These are phyloP conservation scores for Colletotrichum chlorophyti DNA, from an alignment of 2,329 filamentous ascomycete species.

Conservation along the genomic window DNA sequence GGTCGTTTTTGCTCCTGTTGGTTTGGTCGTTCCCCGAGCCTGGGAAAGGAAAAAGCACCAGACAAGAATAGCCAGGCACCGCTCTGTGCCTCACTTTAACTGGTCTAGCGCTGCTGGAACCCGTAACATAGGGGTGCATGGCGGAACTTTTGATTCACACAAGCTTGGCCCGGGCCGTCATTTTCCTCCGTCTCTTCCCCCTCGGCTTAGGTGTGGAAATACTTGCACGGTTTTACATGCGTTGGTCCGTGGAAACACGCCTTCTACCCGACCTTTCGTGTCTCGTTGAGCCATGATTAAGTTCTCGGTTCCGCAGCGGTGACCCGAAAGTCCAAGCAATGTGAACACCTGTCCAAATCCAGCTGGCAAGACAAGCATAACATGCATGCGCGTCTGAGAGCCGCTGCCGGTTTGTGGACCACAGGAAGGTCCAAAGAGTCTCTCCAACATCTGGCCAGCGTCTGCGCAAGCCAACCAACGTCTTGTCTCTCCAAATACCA, in stretches of 20 bases:
- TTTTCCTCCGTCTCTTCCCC: background rate
- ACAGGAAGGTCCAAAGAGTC: no score
- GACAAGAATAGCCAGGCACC: constrained; percentile 19
- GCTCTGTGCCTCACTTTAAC: constrained; percentile 20
- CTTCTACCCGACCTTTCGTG: constrained; percentile 8
- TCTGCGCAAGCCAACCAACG: background rate
- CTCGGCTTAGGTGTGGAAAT: background rate
- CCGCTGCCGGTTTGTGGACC: no score
- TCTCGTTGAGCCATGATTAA: constrained; percentile 14
- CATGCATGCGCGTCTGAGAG: no score
- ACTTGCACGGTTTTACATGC: background rate
- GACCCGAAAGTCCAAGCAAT: background rate
- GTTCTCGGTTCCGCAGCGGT: background rate
- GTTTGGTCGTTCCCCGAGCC: no score
- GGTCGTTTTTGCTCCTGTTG: constrained; percentile 22
- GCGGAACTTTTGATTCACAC: constrained; percentile 16
- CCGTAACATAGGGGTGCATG: background rate
- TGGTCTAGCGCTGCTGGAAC: constrained; percentile 12
- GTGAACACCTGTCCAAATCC: no score
- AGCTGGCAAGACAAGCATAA: no score
- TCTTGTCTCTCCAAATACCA: background rate
- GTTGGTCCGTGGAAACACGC: background rate
- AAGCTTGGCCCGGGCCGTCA: constrained; percentile 1
- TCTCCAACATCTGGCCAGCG: background rate
- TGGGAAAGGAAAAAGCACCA: constrained; percentile 23